Evolutionary conservation across 108 stramenopile genomes (phyloP).

Genomic region (Epithemia pelagica): DNA sequence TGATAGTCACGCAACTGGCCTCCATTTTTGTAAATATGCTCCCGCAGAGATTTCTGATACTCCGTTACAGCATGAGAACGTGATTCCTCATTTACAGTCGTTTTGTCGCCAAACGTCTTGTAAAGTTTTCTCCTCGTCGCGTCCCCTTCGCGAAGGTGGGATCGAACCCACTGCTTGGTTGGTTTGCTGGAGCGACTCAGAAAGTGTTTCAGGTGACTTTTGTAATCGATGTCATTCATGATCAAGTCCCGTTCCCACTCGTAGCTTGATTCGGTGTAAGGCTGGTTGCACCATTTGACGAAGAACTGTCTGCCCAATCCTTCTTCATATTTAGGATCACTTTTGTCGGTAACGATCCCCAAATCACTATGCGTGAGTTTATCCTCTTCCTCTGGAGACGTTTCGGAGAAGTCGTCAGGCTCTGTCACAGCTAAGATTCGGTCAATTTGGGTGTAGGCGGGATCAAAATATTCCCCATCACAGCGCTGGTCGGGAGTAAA

Average conservation of each 20-base stretch:
- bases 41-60: constrained; percentile 47
- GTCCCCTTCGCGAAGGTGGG: constrained; percentile 20
- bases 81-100: constrained; percentile 19
- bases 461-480: constrained; percentile 90
- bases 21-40: constrained; percentile 60
- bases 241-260: constrained; percentile 87
- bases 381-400: constrained; percentile 13
- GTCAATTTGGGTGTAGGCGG: constrained; percentile 67
- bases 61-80: constrained; percentile 35
- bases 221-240: constrained; percentile 65
- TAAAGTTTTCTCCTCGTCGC: constrained; percentile 42
- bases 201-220: constrained; percentile 41
- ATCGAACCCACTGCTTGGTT: constrained; percentile 29
- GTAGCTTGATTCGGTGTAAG: constrained; percentile 57
- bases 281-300: constrained; percentile 69
- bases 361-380: constrained; percentile 17
- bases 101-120: constrained; percentile 64
- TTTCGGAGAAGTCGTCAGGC: constrained; percentile 16
- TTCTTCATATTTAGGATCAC: constrained; percentile 43
- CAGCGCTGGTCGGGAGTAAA: constrained; percentile 71
- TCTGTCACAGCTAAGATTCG: constrained; percentile 58
- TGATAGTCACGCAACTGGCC: constrained; percentile 89
- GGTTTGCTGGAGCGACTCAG: constrained; percentile 48
- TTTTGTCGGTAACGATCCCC: constrained; percentile 67
- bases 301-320: constrained; percentile 72